These are phyloP conservation scores for Arachis hypogaea DNA, from an alignment of 306 rosid species.

Conservation along the genomic window DNA sequence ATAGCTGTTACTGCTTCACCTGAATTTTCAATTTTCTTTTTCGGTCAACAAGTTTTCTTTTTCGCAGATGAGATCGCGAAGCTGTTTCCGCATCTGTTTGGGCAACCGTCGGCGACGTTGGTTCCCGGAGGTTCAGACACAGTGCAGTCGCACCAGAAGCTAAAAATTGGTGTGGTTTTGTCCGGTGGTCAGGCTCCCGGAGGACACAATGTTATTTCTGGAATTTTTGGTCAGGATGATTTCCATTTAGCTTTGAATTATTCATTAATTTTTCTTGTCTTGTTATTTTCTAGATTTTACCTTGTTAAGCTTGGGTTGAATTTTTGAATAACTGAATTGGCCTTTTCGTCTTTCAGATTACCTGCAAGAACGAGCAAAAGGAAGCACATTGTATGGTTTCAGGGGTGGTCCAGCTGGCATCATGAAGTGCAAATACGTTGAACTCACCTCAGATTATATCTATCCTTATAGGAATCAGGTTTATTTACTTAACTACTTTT, in stretches of 20 bases:
- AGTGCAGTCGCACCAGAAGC: conserved; percentile 43
- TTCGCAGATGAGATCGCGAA: conserved; percentile 81
- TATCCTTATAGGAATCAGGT: conserved; percentile 98
- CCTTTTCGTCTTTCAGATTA: conserved; percentile 61
- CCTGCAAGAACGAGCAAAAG: conserved; percentile 79
- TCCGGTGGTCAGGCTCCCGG: conserved; percentile 99
- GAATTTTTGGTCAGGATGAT: conserved; percentile 72
- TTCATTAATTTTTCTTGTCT: not conserved
- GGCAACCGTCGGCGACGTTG: conserved; percentile 79
- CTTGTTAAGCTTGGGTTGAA: not conserved
- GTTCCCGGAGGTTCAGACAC: conserved; percentile 52
- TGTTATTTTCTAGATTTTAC: not conserved
- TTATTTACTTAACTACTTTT: not conserved
- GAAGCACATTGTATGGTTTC: conserved; percentile 91
- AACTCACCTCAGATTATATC: conserved; percentile 74
- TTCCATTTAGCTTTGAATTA: not conserved
- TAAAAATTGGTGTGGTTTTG: conserved; percentile 92
- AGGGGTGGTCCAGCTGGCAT: conserved; percentile 99
- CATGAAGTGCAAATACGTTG: conserved; percentile 87
- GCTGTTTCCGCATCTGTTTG: conserved; percentile 80
- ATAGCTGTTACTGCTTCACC: not conserved
- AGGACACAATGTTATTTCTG: conserved; percentile 96
- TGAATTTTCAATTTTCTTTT: conserved; percentile 17
- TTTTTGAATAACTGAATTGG: not conserved
- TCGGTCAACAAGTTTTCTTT: not conserved